Conservation (phyloP, 2,329 filamentous ascomycete species). For the Bipolaris oryzae region DNA sequence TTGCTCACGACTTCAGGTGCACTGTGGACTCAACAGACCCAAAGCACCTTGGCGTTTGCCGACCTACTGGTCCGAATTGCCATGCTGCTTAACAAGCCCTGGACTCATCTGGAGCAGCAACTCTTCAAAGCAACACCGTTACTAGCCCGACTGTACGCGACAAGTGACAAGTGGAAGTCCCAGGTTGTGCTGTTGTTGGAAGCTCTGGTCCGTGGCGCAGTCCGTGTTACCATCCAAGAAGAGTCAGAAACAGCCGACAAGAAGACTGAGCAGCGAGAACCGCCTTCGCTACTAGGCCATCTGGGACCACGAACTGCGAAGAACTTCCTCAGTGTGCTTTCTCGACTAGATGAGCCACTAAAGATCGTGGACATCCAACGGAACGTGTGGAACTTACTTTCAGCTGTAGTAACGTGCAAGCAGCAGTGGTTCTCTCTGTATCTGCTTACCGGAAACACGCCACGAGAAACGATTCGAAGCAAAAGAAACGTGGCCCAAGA, state of each 20-base stretch:
- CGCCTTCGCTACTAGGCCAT: constrained; percentile 91
- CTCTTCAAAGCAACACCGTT: constrained; percentile 81
- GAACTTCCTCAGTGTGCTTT: constrained; percentile 79
- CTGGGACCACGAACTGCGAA: constrained; percentile 82
- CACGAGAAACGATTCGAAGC: constrained; percentile 72
- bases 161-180: constrained; percentile 68
- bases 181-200: constrained; percentile 73
- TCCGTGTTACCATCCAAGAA: constrained; percentile 57
- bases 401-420: constrained; percentile 82
- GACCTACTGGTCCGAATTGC: constrained; percentile 74
- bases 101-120: constrained; percentile 73
- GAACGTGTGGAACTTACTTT: constrained; percentile 82
- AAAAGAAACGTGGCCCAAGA: constrained; percentile 49
- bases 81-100: constrained; percentile 66
- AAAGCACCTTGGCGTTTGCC: constrained; percentile 68
- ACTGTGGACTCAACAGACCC: constrained; percentile 65
- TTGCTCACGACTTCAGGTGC: constrained; percentile 49
- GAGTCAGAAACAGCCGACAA: constrained; percentile 12
- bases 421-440: constrained; percentile 98
- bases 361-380: constrained; percentile 68
- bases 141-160: constrained; percentile 76
- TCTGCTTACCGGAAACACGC: constrained; percentile 84
- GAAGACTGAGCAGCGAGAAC: constrained; percentile 59
- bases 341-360: constrained; percentile 77
- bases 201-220: constrained; percentile 72